Base-by-base conservation (phyloP, 495 filamentous ascomycete species). In the Xylaria venustula region DNA sequence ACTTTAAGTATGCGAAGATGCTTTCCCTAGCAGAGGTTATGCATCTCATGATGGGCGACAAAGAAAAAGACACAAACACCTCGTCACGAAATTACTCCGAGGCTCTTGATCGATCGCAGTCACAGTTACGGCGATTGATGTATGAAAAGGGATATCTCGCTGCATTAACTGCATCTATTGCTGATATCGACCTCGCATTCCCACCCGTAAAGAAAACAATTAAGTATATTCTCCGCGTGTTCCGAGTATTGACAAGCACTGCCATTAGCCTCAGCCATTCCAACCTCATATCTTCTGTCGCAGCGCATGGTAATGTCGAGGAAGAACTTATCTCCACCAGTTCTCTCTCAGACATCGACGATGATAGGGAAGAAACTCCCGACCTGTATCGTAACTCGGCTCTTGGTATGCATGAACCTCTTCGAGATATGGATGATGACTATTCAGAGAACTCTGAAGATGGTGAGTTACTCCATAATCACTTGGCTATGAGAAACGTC, bases 381-480 rank as follows among this genome's bases (percentile, higher is more conserved):
- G 95, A 99, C 77, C 84, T 99, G 7, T 98, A 96, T 76, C 88
- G 94, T 41, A 96, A 98, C 69, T 97, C 94, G 3, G 91, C 95
- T 4, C 81, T 99, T 32, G 95, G 95, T 37, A 92, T 99, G 85
- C 86, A 96, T 59, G 94, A 97, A 69, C 90, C 89, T 62, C 64
- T 67, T 7, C 84, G 85, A 60, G 83, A 90, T 62, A 88, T 91
- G 62, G 88, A 91, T 58, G 58, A 58, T 48, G 88, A 90, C 54
- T 89, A 87, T 59, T 90, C 87, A 6, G 86, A 87, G 56, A 85
- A 83, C 53, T 84, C 77, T 14, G 81, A 88, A 54, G 91, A 92
- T 64, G 85, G 77, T 51, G 67, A 60, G 49, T 42, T 28, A 19
- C 12, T 36, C 28, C 22, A 12, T 64, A 6, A 32, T 45, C 25